Evolutionary conservation across 225 moss, liverwort and hornwort genomes (phyloP), one percentile per base, ranked within the genome.

Genomic region (Sphagnum contortum): DNA sequence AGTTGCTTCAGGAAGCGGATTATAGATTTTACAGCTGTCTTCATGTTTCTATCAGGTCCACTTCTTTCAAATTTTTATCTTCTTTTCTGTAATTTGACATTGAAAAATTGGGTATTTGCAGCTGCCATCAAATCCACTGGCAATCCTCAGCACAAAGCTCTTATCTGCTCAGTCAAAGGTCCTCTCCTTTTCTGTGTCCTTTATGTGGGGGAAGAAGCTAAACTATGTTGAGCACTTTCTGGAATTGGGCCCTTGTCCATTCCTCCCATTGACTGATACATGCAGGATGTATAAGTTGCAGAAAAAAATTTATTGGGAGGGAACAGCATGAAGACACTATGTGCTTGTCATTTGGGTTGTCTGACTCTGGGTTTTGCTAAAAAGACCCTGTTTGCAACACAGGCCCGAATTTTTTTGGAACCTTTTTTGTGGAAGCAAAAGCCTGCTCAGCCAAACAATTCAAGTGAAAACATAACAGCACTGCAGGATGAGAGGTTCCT

Each of bases 121-220:
- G 92, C 70, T 94, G 72, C 94, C 94, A 71, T 83, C 88, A 57
- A 88, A 81, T 73, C 94, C 88, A 57, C 59, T 94, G 45, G 87
- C 82, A 48, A 72, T 94, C 44, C 66, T 94, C 62, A 81, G 82
- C 57, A 91, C 90, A 55, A 88, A 80, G 69, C 84, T 94, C 57
- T 80, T 94, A 57, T 88, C 94, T 75, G 79, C 91, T 69, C 87
- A 85, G 77, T 80, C 94, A 3, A 94, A 94, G 92, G 90, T 86
- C 66, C 62, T 3, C 12, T 60, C 50, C 29, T 54, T 29, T 54
- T 62, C 59, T 60, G 6, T 6, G 8, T 60, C 7, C 45, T 45
- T 12, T 60, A 60, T 5, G 52, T 52, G 2, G 59, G 1, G 59
- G 5, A 14, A 29, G 29, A 29, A 29, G 29, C 29, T 29, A 29